These are phyloP conservation scores for Colletotrichum sp. DNA, from an alignment of 2,329 filamentous ascomycete species.

Conservation along the genomic window DNA sequence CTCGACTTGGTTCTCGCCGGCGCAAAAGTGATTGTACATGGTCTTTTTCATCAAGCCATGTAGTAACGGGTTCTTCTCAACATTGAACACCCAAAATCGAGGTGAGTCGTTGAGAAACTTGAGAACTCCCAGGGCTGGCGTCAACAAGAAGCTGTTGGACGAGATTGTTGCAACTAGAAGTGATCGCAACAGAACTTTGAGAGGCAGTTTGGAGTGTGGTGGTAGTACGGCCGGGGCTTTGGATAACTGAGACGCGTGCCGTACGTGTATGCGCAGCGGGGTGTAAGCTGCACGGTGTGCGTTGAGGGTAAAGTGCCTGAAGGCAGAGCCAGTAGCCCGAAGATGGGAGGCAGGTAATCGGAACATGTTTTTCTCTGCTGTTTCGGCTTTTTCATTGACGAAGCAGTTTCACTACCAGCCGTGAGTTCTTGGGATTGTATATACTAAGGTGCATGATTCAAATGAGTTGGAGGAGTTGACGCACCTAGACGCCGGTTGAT, in stretches of 20 bases:
- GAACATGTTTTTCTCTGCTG: not conserved
- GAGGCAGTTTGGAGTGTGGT: not conserved
- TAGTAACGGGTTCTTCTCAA: slow-evolving; percentile 77
- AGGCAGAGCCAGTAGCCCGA: not conserved
- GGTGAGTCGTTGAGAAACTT: not conserved
- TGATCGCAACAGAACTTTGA: not conserved
- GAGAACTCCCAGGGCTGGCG: not conserved
- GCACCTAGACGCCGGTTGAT: not conserved
- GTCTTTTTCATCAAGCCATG: slow-evolving; percentile 76
- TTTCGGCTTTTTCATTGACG: not conserved
- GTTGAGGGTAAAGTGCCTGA: not conserved
- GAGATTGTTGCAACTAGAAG: not conserved
- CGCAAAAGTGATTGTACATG: slow-evolving; percentile 91
- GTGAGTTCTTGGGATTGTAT: not conserved
- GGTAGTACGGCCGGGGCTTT: not conserved
- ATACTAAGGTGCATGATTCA: not conserved
- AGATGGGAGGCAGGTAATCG: not conserved
- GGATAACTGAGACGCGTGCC: not conserved
- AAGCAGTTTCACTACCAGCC: not conserved
- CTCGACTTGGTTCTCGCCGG: slow-evolving; percentile 75
- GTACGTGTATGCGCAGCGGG: not conserved
- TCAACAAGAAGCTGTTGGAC: not conserved
- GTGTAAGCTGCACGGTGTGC: not conserved
- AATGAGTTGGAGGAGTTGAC: not conserved
- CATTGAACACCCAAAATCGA: slow-evolving; percentile 52